Percentiles rank a stretch among this genome's conserved stretches.
Evolutionary conservation across 2,329 filamentous ascomycete species (phyloP).

Genomic region (Ilyonectria sp.): DNA sequence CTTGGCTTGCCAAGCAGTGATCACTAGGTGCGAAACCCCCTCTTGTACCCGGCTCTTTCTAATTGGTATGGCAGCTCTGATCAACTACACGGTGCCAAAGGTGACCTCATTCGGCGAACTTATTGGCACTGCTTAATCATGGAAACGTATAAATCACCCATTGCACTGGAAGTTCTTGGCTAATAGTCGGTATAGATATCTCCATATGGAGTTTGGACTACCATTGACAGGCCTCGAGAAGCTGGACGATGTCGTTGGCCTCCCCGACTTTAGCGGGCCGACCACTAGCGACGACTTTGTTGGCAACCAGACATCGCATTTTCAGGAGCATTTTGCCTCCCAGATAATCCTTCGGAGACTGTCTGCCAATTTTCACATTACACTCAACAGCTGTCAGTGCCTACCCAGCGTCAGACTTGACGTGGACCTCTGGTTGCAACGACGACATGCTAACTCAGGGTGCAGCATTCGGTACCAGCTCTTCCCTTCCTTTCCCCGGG

Average conservation of each 20-base stretch:
- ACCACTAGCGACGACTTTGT: slow-evolving; percentile 64
- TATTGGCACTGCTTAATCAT: slow-evolving; percentile 49
- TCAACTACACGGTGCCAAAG: slow-evolving; percentile 43
- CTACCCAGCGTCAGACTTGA: slow-evolving; percentile 8
- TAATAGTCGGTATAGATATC: slow-evolving; percentile 56
- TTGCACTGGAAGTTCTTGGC: not conserved
- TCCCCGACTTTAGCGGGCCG: slow-evolving; percentile 67
- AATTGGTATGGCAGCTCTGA: slow-evolving; percentile 39
- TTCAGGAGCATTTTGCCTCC: slow-evolving; percentile 72
- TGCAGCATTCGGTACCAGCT: slow-evolving; percentile 39
- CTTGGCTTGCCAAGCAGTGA: slow-evolving; percentile 68
- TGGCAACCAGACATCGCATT: slow-evolving; percentile 66
- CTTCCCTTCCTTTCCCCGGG: slow-evolving; percentile 33
- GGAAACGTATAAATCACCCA: slow-evolving; percentile 41
- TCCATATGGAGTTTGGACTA: slow-evolving; percentile 72
- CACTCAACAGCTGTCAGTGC: slow-evolving; percentile 66
- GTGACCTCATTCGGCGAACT: slow-evolving; percentile 45
- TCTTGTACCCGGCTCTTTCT: not conserved
- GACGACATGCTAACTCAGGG: slow-evolving; percentile 24
- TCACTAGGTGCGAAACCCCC: slow-evolving; percentile 62
- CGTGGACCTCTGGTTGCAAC: not conserved
- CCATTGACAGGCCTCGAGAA: slow-evolving; percentile 69
- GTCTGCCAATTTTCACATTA: slow-evolving; percentile 66
- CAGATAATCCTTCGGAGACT: slow-evolving; percentile 71
- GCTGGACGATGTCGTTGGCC: slow-evolving; percentile 66